Evolutionary conservation across 257 asterid species (phyloP), one percentile per base, ranked within the genome.

Genomic region (Hygrophila difformis): DNA sequence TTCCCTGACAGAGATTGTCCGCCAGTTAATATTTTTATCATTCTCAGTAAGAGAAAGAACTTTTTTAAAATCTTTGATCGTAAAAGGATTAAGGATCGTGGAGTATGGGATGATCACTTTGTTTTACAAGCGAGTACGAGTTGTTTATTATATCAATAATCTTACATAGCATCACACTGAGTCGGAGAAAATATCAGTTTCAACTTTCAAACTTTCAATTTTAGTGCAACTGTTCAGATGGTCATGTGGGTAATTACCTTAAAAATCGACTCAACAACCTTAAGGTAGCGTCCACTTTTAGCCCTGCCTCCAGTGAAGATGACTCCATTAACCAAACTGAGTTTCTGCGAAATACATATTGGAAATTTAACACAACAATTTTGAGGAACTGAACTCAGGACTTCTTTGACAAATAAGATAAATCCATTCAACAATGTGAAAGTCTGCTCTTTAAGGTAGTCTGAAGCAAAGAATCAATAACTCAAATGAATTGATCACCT

Each of bases 221-320:
- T 40, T 26, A 43, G 60, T 12, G 19, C 18, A 39, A 66, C 22
- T n/a, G 3, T 9, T 46, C n/a, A 55, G 40, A 57, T 40, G 41
- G 17, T 33, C 16, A 47, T 35, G 58, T 52, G 81, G 0, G 8
- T 94, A 50, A 31, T 59, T 54, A 91, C 98, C 96, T 86, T 59
- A 65, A 86, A 82, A 56, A 86, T 74, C 16, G 76, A 56, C 57
- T 70, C 71, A 8, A 70, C 92, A 45, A 75, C 78, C 51, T 80
- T 73, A 49, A 66, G 65, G 72, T 85, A 85, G 37, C 17, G 77
- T 39, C 96, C 98, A 40, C 5, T 63, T 74, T 82, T 82, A 36
- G 83, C 76, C 84, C 86, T 66, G 13, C 98, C 96, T 39, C 96
- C 98, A 7, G 96, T 83, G 67, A 89, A 85, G 62, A 89, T 74